Evolutionary conservation across 441 rosid species (phyloP), one percentile per base, ranked within the genome.

Genomic region (Syzygium malaccense): DNA sequence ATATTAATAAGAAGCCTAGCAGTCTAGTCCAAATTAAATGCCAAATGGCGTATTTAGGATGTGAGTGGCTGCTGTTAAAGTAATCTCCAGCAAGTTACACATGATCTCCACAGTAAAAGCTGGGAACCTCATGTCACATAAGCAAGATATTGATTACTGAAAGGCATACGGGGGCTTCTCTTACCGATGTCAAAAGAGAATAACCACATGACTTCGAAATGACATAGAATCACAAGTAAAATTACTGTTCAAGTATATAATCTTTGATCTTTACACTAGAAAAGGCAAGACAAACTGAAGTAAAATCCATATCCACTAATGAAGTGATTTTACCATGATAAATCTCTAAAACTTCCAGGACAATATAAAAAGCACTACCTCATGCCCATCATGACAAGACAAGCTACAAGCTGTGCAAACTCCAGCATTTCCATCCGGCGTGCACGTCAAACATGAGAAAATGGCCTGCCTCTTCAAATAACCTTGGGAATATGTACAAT

Each of bases 361-460:
- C 84, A 25, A 45, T 14, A 25, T 78, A 25, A 41, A 75, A 25
- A 41, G 30, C 45, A 45, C 84, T 95, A 98, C 99, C 99, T 98
- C 98, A 87, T 98, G 99, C 25, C 99, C 98, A 92, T 98, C 98
- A 66, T 98, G 98, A 90, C 99, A 97, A 88, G 98, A 93, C 91
- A 98, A 93, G 91, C 97, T 96, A 91, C 98, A 98, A 88, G 98
- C 99, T 53, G 98, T 97, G 93, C 99, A 98, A 88, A 98, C 93
- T 86, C 98, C 99, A 92, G 98, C 98, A 91, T 94, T 95, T 19
- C 98, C 99, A n/a, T 96, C 95, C 17, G 99, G 97, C n/a, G 95
- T 92, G 91, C 99, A 98, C 49, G 99, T 95, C 90, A 98, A 85
- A 89, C 99, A 98, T 33, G 98, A 98, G 92, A 98, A 98, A 85